These are phyloP conservation scores for Narthecium ossifragum DNA, from an alignment of 106 monocot genomes.

Conservation along the genomic window DNA sequence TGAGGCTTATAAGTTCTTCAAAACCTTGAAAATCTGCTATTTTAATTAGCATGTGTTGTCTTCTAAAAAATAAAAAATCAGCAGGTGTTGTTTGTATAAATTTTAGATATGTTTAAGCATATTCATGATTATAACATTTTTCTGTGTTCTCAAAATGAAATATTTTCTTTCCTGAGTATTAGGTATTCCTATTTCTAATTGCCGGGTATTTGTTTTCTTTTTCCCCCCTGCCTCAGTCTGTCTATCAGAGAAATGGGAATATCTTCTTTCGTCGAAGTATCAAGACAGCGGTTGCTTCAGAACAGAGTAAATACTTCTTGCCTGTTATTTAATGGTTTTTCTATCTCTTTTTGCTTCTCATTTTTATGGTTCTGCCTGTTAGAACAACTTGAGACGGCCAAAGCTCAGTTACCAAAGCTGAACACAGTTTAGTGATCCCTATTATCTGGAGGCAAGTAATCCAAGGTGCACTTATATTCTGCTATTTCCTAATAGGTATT, in stretches of 20 bases:
- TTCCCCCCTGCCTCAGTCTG: constrained; percentile 12
- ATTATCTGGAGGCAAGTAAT: too few relatives aligned
- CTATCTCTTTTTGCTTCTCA: neutral
- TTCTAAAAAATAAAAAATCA: too few relatives aligned
- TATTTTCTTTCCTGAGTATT: neutral
- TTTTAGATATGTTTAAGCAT: too few relatives aligned
- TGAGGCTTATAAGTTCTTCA: too few relatives aligned
- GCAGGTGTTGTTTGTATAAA: too few relatives aligned
- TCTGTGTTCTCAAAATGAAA: too few relatives aligned
- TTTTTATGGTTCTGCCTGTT: constrained; percentile 2
- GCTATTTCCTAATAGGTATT: too few relatives aligned
- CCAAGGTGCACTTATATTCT: too few relatives aligned
- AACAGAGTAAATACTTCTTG: constrained; percentile 27
- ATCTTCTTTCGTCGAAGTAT: constrained; percentile 36
- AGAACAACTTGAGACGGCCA: constrained; percentile 42
- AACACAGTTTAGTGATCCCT: too few relatives aligned
- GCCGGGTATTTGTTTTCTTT: neutral
- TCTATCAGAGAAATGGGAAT: constrained; percentile 39
- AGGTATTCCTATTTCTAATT: neutral
- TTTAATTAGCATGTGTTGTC: too few relatives aligned
- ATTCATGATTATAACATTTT: too few relatives aligned
- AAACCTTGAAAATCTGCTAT: too few relatives aligned
- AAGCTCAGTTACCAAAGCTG: constrained; percentile 29
- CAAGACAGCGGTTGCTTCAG: constrained; percentile 24
- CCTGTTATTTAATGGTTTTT: neutral